These are phyloP conservation scores for Turnera subulata DNA, from an alignment of 345 rosid species.

Conservation along the genomic window DNA sequence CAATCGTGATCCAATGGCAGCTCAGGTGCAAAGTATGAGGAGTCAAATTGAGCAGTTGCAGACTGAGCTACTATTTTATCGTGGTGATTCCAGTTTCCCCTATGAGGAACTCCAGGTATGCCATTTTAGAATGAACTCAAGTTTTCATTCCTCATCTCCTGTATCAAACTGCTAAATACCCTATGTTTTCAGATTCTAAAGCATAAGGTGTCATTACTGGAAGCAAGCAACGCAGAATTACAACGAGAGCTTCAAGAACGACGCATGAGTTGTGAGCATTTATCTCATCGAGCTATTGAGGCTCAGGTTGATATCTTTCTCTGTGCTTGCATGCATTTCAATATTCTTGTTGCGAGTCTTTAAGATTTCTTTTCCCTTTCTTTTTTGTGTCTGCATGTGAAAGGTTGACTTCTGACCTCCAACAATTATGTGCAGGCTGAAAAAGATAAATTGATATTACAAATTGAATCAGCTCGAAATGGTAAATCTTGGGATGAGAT, in stretches of 20 bases:
- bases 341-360: background rate
- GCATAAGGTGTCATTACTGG: constrained; percentile 76
- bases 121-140: background rate
- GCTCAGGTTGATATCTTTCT: constrained; percentile 60
- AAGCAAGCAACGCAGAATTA: constrained; percentile 75
- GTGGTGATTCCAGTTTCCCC: constrained; percentile 56
- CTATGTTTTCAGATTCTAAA: constrained; percentile 60
- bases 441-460: constrained; percentile 74
- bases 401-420: background rate
- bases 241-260: constrained; percentile 73
- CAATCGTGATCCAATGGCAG: constrained; percentile 85
- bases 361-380: background rate
- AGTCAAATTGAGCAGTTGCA: constrained; percentile 95
- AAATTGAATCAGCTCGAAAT: constrained; percentile 69
- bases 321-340: background rate
- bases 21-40: constrained; percentile 81
- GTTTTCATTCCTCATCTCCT: background rate
- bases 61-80: constrained; percentile 73
- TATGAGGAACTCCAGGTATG: constrained; percentile 91
- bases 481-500: constrained; percentile 93
- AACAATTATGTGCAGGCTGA: constrained; percentile 55
- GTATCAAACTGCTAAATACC: constrained; percentile 15
- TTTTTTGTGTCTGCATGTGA: background rate
- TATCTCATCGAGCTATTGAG: constrained; percentile 65
- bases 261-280: constrained; percentile 63